Conservation (phyloP, 345 rosid genomes). For the Pugionium dolabratum region DNA sequence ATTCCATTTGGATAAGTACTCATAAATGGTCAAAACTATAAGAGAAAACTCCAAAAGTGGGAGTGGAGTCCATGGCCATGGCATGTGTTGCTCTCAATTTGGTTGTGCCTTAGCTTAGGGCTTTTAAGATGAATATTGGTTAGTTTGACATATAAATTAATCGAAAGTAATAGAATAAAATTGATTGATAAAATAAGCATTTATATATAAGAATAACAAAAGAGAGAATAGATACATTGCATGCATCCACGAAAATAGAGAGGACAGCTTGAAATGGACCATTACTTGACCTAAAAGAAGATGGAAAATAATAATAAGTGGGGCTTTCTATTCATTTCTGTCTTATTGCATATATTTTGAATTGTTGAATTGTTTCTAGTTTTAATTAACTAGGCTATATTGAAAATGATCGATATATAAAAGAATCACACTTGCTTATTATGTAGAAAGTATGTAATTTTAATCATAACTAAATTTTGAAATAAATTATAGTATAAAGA, state of each 20-base stretch:
- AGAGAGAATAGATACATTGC: slow-evolving; percentile 56
- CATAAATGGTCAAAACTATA: slow-evolving; percentile 12
- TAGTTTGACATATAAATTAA: slow-evolving; percentile 3
- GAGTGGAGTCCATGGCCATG: slow-evolving; percentile 32
- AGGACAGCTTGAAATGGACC: slow-evolving; percentile 71
- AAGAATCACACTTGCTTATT: not conserved
- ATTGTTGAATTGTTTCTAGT: slow-evolving; percentile 27
- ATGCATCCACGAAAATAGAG: slow-evolving; percentile 46
- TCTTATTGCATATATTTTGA: slow-evolving; percentile 27
- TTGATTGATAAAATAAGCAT: not conserved
- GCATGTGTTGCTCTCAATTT: slow-evolving; percentile 36
- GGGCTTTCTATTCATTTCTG: slow-evolving; percentile 46
- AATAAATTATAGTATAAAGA: not conserved
- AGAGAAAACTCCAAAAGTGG: slow-evolving; percentile 16
- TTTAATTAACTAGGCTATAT: not conserved
- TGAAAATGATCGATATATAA: not conserved
- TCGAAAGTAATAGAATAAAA: slow-evolving; percentile 6
- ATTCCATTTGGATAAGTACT: slow-evolving; percentile 19
- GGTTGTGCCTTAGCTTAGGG: slow-evolving; percentile 23
- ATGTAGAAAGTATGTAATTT: not conserved
- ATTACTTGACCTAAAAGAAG: slow-evolving; percentile 48
- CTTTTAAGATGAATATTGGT: slow-evolving; percentile 16
- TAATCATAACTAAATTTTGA: not conserved
- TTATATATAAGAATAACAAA: not conserved
- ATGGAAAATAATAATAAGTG: slow-evolving; percentile 46